A percentile compares a stretch with the other conserved stretches of the same genome.
Evolutionary conservation across 306 rosid species (phyloP).

Genomic region (Abrus precatorius): DNA sequence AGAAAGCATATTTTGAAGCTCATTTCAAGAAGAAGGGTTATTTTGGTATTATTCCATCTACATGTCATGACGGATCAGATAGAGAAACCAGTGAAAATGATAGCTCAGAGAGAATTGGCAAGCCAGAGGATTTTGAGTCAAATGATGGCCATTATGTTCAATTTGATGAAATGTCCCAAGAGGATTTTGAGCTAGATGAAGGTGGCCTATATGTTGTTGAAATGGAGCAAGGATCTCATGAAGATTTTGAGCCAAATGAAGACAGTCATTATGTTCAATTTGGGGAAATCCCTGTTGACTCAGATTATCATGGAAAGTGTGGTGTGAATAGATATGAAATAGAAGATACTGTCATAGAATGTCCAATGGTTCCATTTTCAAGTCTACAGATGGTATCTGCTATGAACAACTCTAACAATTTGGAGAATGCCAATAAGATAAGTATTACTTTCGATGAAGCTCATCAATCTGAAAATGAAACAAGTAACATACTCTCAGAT

Average conservation of each 20-base stretch:
- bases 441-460: constrained; percentile 51
- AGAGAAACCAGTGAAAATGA: constrained; percentile 52
- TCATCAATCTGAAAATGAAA: constrained; percentile 47
- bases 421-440: constrained; percentile 38
- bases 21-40: constrained; percentile 80
- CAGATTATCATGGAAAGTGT: constrained; percentile 56
- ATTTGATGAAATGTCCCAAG: constrained; percentile 30
- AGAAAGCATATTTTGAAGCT: constrained; percentile 82
- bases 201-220: constrained; percentile 38
- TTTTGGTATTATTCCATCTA: constrained; percentile 52
- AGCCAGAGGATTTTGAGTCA: constrained; percentile 58
- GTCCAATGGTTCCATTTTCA: constrained; percentile 50
- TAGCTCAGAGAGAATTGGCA: constrained; percentile 48
- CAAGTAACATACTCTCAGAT: constrained; percentile 32
- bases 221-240: constrained; percentile 41
- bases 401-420: constrained; percentile 36
- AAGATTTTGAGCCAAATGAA: constrained; percentile 54
- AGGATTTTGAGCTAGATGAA: constrained; percentile 41
- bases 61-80: constrained; percentile 40
- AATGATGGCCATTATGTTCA: constrained; percentile 50
- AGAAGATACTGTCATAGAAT: constrained; percentile 47
- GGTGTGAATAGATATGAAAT: constrained; percentile 48
- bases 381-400: constrained; percentile 46
- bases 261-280: constrained; percentile 48
- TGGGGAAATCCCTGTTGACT: constrained; percentile 56